Evolutionary conservation across 2,329 filamentous ascomycete genomes (phyloP), one percentile per base, ranked within the genome.

Genomic region (Hortaea sp.): DNA sequence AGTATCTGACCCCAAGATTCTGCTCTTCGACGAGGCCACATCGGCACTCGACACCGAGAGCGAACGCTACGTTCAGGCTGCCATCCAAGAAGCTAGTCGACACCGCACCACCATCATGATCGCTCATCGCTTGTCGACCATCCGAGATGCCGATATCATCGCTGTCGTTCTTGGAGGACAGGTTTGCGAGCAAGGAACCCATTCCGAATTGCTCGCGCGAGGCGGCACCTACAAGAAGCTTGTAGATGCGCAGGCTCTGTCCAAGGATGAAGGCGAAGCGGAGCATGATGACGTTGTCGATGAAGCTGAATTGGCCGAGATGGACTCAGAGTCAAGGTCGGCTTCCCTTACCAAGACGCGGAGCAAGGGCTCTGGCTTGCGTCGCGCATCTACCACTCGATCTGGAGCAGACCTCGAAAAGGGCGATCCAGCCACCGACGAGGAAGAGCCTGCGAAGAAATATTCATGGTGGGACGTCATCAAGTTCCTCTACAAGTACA

Each of bases 261-360:
- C 65, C 13, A 29, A 27, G 9, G 32, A 27, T 20, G 20, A 10
- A 7, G 29, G 11, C 10, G 28, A 39, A 44, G 29, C 7, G 9
- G 42, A 44, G 29, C 29, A 4, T 37, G 42, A 35, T 12, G 28
- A 35, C 6, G 10, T 42, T 11, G 39, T 34, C 28, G 45, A 10
- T 20, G 38, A 40, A 9, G 30, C 35, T 42, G 28, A 27, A 42
- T 81, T 40, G 67, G 66, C 5, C 66, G 74, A 41, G 56, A 69
- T 28, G 71, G 81, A 47, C 90, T 56, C 79, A 88, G 63, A 74
- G 74, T 40, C 38, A 11, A 40, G 38, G 9, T 9, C 10, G 9
- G 20, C 7, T 9, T 35, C 32, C 32, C 9, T 9, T 9, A 35
- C 32, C 9, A 20, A 20, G 20, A 20, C 20, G 20, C 20, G 20